Evolutionary conservation across 148 eudicot genomes (phyloP), one percentile per base, ranked within the genome.

Genomic region (Cornus kousa): DNA sequence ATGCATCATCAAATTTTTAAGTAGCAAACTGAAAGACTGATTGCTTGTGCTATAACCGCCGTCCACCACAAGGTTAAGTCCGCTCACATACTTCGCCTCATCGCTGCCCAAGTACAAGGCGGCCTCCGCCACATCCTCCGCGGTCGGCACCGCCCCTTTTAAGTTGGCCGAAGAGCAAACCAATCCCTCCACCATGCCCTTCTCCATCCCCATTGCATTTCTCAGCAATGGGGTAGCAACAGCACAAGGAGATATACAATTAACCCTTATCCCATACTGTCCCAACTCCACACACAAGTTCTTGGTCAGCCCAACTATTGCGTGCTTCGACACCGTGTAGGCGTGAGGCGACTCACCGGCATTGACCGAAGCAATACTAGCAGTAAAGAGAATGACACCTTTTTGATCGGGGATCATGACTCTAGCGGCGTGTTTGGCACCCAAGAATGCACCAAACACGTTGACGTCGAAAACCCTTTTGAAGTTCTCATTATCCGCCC

Each of bases 351-450:
- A 24, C 67, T 73, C 64, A 0, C 87, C 91, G 4, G 33, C 79
- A 2, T 78, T 43, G 12, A 75, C 79, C 6, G 89, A 75, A 0
- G 84, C 82, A 1, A 79, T n/a, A 48, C 89, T 89, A 2, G 88
- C 78, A 1, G 89, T 89, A 81, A 89, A 89, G 1, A 87, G 66
- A 10, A 89, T 85, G 20, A 86, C 79, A 2, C 91, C 91, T 0
- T 71, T 81, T 8, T 83, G 80, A 3, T 60, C 74, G 22, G 89
- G 89, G 33, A 85, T 82, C 91, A 89, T 89, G 5, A 80, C 91
- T 35, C 87, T 62, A 3, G 89, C 89, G 1, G 91, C 91, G 5
- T 87, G 80, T 73, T 89, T 89, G 60, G 91, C 89, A 3, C 89
- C 86, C 5, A 83, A 67, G 81, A 85, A 87, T 1, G 72, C 80